Percentiles rank a stretch among this genome's conserved stretches.
phyloP scores from a whole-genome alignment of 192 early-diverging fungal genomes.

The Coemansia sp. region DNA sequence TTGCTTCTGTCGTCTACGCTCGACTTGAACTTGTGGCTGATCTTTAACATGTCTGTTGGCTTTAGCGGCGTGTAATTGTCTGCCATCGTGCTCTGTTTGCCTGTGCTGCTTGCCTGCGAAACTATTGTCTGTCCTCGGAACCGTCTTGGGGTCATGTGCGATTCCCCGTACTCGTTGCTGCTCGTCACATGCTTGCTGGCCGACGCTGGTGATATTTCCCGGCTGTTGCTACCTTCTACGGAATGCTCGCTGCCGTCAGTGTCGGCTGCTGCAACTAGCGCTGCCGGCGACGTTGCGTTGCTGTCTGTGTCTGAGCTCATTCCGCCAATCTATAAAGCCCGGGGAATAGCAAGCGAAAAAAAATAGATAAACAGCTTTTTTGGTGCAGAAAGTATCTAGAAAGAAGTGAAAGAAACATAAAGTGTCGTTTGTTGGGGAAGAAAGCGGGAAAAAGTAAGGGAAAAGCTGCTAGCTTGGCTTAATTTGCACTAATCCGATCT shows the following conservation, averaged over 20 bases:
- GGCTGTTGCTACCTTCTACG: neutral
- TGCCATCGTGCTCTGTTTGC: slow-evolving; percentile 12
- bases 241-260: neutral
- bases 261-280: neutral
- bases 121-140: slow-evolving; percentile 9
- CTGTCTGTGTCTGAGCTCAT: neutral
- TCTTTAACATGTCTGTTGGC: neutral
- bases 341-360: neutral
- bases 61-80: neutral
- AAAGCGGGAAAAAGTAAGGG: neutral
- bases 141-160: slow-evolving; percentile 8
- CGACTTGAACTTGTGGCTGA: slow-evolving; percentile 1
- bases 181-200: neutral
- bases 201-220: neutral
- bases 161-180: neutral
- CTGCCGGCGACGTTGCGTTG: neutral
- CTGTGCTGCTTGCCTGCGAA: slow-evolving; percentile 13
- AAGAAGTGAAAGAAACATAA: too few species aligned
- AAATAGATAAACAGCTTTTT: neutral
- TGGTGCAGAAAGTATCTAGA: neutral
- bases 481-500: neutral
- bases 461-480: neutral
- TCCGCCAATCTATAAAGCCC: neutral
- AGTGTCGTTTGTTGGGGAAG: too few species aligned
- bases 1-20: slow-evolving; percentile 7